Percentiles rank a stretch among this genome's conserved stretches.
phyloP scores from a whole-genome alignment of 805 yeast genomes.

The Yarrowia deformans region DNA sequence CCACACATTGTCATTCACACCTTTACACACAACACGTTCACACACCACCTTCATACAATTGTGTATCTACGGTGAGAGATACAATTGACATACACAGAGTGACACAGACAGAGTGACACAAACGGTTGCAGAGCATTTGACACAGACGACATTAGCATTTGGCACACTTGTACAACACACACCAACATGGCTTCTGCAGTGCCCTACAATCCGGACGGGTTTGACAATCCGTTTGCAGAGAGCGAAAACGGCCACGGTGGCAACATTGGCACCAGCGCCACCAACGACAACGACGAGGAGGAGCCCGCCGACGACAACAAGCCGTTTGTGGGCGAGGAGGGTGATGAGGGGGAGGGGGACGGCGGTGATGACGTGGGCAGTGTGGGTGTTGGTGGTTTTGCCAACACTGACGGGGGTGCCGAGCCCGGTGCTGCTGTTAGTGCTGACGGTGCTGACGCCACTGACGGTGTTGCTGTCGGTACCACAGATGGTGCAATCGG shows the following conservation, averaged over 20 bases:
- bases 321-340: conserved; percentile 27
- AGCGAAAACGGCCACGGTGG: conserved; percentile 2
- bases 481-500: background rate
- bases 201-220: conserved; percentile 62
- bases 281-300: background rate
- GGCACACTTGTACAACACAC: background rate
- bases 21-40: too few relatives aligned
- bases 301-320: conserved; percentile 34
- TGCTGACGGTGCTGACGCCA: background rate
- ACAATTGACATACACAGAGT: too few relatives aligned
- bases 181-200: conserved; percentile 55
- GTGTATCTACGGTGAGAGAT: too few relatives aligned
- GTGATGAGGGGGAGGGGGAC: too few relatives aligned
- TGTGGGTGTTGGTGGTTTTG: conserved; percentile 1
- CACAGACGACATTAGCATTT: background rate
- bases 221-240: conserved; percentile 66
- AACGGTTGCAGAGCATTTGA: too few relatives aligned
- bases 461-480: background rate
- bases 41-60: too few relatives aligned
- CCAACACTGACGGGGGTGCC: background rate
- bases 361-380: conserved; percentile 41
- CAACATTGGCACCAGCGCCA: too few relatives aligned
- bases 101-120: too few relatives aligned
- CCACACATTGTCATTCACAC: too few relatives aligned
- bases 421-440: background rate